A percentile compares a stretch with the other conserved stretches of the same genome.
Conservation (phyloP, 2,329 filamentous ascomycete genomes). For the Talaromyces sp. region DNA sequence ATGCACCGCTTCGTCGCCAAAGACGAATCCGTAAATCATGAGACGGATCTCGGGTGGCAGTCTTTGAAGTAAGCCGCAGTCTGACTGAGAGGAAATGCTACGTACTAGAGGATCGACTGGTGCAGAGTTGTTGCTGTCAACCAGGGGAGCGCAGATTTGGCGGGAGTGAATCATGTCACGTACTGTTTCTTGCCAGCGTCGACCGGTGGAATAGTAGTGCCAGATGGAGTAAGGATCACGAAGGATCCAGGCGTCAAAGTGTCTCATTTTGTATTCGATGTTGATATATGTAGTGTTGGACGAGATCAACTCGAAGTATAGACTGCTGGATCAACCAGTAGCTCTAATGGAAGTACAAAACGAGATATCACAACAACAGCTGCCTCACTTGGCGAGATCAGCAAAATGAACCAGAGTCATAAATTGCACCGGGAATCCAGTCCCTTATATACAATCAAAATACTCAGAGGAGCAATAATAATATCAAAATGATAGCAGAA, state of each 20-base stretch:
- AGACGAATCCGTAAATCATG: conserved; percentile 39
- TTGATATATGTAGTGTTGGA: not conserved
- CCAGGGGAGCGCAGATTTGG: conserved; percentile 32
- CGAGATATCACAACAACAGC: not conserved
- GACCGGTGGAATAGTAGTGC: conserved; percentile 37
- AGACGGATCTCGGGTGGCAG: conserved; percentile 38
- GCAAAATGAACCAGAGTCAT: not conserved
- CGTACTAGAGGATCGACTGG: conserved; percentile 19
- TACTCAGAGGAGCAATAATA: too few species aligned
- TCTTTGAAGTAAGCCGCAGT: conserved; percentile 24
- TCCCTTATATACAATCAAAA: not conserved
- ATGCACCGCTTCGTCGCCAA: conserved; percentile 34
- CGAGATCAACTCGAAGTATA: not conserved
- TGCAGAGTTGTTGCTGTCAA: not conserved
- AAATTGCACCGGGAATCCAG: not conserved
- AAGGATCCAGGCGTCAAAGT: conserved; percentile 39
- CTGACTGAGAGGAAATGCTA: conserved; percentile 22
- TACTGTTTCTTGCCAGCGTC: conserved; percentile 35
- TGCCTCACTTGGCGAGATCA: not conserved
- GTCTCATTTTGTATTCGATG: conserved; percentile 26
- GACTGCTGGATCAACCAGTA: not conserved
- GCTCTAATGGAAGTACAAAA: not conserved
- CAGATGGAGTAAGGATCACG: conserved; percentile 40
- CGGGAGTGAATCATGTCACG: conserved; percentile 36
- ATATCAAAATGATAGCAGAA: not conserved